Conservation (phyloP, 371 early-diverging fungal genomes). For the Actinomortierella ambigua region DNA sequence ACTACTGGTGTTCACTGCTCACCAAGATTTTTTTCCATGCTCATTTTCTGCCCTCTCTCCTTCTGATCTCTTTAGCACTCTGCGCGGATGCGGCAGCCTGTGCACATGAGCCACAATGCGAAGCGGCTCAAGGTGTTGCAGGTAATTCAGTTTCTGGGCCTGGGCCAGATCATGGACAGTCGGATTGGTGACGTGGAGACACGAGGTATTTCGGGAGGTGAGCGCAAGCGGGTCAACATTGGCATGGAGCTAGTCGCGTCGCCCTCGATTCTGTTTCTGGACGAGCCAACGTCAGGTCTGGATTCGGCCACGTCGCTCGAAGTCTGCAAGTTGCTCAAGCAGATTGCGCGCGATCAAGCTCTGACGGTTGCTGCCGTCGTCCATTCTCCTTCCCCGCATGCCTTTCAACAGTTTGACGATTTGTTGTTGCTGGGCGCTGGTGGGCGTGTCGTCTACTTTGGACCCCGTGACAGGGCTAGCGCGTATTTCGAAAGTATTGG, state of each 20-base stretch:
- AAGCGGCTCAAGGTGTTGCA: conserved; percentile 63
- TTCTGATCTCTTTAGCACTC: conserved; percentile 62
- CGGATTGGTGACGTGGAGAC: conserved; percentile 68
- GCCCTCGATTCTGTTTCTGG: conserved; percentile 81
- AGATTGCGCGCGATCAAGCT: conserved; percentile 61
- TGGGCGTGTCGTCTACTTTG: conserved; percentile 67
- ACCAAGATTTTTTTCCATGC: no score
- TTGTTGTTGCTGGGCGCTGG: conserved; percentile 70
- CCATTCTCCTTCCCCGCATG: conserved; percentile 74
- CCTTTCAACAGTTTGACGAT: conserved; percentile 71
- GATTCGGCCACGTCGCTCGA: conserved; percentile 75
- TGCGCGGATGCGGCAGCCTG: conserved; percentile 71
- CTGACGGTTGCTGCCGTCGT: conserved; percentile 75
- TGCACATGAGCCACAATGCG: conserved; percentile 47
- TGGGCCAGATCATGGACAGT: conserved; percentile 65
- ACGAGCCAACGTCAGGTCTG: conserved; percentile 89
- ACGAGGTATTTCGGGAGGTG: conserved; percentile 88
- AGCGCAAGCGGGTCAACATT: conserved; percentile 85
- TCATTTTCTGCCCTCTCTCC: conserved; percentile 44
- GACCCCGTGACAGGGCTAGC: conserved; percentile 51
- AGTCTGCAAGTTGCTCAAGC: conserved; percentile 61
- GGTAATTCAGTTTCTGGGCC: conserved; percentile 63
- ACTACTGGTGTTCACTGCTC: no score
- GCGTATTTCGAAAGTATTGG: conserved; percentile 63
- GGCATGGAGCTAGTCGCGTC: conserved; percentile 83